Conservation (phyloP, 1,284 basidiomycete species). For the Rhodotorula sp. region DNA sequence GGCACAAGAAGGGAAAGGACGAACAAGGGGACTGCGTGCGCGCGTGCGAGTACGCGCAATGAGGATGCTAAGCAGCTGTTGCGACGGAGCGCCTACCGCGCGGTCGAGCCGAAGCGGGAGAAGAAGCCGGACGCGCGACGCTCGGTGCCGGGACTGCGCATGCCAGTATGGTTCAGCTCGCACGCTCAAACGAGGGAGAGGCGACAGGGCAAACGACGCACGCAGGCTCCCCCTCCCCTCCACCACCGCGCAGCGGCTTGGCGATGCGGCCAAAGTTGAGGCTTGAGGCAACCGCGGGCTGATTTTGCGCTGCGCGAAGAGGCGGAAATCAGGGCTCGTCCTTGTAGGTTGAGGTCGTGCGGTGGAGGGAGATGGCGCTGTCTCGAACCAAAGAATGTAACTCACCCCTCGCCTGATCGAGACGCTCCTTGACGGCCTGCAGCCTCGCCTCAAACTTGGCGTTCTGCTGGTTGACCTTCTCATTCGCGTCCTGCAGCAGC, state of each 20-base stretch:
- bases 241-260: constrained; percentile 88
- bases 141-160: not conserved
- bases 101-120: constrained; percentile 9
- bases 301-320: constrained; percentile 68
- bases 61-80: too few relatives aligned
- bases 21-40: not conserved
- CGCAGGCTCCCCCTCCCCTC: constrained; percentile 41
- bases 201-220: not conserved
- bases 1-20: not conserved
- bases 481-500: constrained; percentile 88
- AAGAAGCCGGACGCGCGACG: constrained; percentile 25
- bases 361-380: too few relatives aligned
- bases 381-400: not conserved
- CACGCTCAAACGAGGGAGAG: too few relatives aligned
- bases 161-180: too few relatives aligned
- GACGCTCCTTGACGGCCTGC: constrained; percentile 83
- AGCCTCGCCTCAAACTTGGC: constrained; percentile 93
- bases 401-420: constrained; percentile 88
- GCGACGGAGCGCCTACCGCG: not conserved
- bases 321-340: not conserved
- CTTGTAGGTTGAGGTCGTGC: too few relatives aligned
- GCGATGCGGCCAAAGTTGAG: constrained; percentile 91
- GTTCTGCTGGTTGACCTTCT: constrained; percentile 85
- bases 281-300: constrained; percentile 61
- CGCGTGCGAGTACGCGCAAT: not conserved